Evolutionary conservation across 306 rosid genomes (phyloP), one percentile per base, ranked within the genome.

Genomic region (Quercus bicolor): DNA sequence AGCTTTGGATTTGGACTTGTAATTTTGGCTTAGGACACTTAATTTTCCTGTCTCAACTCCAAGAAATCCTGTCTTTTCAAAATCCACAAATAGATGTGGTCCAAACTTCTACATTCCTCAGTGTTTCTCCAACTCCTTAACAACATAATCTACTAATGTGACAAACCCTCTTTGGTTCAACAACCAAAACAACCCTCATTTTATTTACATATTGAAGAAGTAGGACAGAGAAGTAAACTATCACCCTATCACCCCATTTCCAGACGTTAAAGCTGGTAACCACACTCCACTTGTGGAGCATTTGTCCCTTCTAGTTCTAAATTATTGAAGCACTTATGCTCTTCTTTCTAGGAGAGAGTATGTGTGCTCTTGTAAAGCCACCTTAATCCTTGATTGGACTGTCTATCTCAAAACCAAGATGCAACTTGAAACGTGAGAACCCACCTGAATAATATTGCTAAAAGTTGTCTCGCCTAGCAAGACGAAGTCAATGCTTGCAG

Each of bases 401-500:
- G 60, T 80, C 79, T 79, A 70, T 73, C 64, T 77, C 75, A 74
- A 70, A n/a, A 76, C 71, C 71, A 6, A 34, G 57, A 81, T 77
- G 54, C 70, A 80, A 81, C 74, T 28, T 74, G 45, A 78, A 56
- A 72, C 4, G 70, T 37, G 83, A 80, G n/a, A 68, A 79, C 90
- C 24, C 57, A 91, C 98, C 98, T 85, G 86, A 84, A 95, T 75
- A 81, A 95, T 91, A 77, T 84, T 86, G 87, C 83, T 72, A 77
- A 92, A 92, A 71, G 84, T 84, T 72, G 85, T 78, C 85, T 90
- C 92, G 18, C 92, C 98, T 80, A 95, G 86, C 79, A 84, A 72
- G 81, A 90, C 82, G n/a, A 95, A 92, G 79, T 91, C 94, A 8
- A 84, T 78, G 83, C 90, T 86, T 15, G 98, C 91, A 78, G 97